These are phyloP conservation scores for Dryas drummondii DNA, from an alignment of 306 rosid species.

Conservation along the genomic window DNA sequence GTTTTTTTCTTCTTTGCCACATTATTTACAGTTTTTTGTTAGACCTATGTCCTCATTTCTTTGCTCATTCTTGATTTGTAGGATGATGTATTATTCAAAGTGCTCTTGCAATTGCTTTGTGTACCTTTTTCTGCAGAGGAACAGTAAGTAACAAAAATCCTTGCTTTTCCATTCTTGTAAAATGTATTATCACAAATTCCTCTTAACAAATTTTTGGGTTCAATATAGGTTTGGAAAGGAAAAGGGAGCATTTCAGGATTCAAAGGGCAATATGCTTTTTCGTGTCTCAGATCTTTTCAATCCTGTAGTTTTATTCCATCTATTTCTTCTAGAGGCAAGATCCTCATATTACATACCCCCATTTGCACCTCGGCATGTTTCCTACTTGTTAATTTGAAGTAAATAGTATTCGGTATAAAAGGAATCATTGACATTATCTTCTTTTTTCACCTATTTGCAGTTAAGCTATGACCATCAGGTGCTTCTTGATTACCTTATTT, in stretches of 20 bases:
- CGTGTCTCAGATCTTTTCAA: constrained; percentile 56
- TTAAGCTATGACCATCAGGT: constrained; percentile 90
- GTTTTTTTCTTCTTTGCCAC: no score
- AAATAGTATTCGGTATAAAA: neutral
- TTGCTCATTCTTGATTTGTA: constrained; percentile 18
- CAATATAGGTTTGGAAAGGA: constrained; percentile 43
- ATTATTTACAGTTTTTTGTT: no score
- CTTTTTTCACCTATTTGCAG: constrained; percentile 48
- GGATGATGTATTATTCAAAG: constrained; percentile 90
- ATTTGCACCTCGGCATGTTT: constrained; percentile 6
- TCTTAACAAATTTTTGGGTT: constrained; percentile 27
- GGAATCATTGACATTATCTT: constrained; percentile 1
- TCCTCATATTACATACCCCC: constrained; percentile 5
- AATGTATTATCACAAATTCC: constrained; percentile 8
- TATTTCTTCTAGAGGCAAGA: constrained; percentile 77
- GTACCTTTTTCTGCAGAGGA: constrained; percentile 44
- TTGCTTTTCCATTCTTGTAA: constrained; percentile 11
- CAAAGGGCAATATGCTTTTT: constrained; percentile 43
- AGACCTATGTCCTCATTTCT: no score
- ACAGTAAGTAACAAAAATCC: constrained; percentile 47
- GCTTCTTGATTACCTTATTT: constrained; percentile 90
- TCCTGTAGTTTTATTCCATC: constrained; percentile 71
- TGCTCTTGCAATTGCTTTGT: constrained; percentile 65
- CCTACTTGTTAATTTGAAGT: constrained; percentile 7
- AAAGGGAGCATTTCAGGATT: constrained; percentile 38